Evolutionary conservation across 2,329 filamentous ascomycete genomes (phyloP).

Genomic region (Colletotrichum agaves): DNA sequence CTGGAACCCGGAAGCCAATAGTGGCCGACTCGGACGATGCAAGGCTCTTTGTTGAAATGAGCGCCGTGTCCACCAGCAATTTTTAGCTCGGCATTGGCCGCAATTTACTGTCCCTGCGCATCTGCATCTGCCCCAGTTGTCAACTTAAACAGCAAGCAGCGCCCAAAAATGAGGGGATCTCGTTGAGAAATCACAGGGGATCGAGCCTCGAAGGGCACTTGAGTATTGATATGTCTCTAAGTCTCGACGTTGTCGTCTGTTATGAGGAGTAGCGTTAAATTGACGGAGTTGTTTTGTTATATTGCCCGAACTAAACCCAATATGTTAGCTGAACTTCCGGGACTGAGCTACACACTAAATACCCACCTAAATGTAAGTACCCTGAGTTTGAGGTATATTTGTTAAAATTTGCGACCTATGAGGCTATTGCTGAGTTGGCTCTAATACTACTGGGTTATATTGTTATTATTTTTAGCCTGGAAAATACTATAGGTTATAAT

Average conservation of each 20-base stretch:
- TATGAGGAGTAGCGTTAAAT: no score
- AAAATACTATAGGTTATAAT: no score
- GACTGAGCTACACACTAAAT: no score
- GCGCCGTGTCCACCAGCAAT: slow-evolving; percentile 22
- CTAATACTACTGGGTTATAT: no score
- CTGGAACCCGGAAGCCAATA: slow-evolving; percentile 33
- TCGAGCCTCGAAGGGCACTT: background rate
- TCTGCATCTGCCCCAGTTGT: slow-evolving; percentile 17
- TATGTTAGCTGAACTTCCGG: no score
- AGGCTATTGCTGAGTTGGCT: no score
- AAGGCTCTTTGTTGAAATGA: slow-evolving; percentile 37
- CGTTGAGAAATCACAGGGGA: slow-evolving; percentile 15
- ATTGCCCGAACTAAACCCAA: no score
- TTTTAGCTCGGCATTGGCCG: slow-evolving; percentile 35
- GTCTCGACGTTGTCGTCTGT: background rate
- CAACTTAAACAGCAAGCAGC: slow-evolving; percentile 15
- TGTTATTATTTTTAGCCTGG: no score
- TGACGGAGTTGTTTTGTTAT: no score
- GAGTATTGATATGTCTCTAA: background rate
- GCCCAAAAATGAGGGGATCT: slow-evolving; percentile 1
- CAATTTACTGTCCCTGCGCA: slow-evolving; percentile 35
- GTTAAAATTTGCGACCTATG: no score
- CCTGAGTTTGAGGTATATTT: no score
- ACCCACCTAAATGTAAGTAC: no score
- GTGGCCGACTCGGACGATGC: slow-evolving; percentile 28